Percentiles rank a stretch among this genome's conserved stretches.
Evolutionary conservation across 495 filamentous ascomycete genomes (phyloP).

Genomic region (Filosporella fistucella): DNA sequence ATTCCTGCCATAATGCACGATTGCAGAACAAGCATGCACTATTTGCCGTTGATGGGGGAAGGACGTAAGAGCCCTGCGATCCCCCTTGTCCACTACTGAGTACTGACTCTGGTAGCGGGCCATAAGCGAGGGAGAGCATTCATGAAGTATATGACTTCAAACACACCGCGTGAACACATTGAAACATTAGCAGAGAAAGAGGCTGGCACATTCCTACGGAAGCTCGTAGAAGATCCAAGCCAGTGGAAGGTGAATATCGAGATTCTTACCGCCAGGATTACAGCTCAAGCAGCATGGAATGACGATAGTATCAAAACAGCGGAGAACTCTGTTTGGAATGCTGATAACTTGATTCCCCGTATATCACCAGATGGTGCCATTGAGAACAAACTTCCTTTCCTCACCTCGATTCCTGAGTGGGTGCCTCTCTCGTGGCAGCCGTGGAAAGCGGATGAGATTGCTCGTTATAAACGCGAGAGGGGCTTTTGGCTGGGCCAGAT

Average conservation of each 20-base stretch:
- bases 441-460: constrained; percentile 1
- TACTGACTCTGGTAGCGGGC: background rate
- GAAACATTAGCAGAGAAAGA: constrained; percentile 1
- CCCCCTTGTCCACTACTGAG: no score
- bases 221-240: background rate
- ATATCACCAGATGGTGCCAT: constrained; percentile 7
- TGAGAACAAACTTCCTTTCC: constrained; percentile 8
- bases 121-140: background rate
- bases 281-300: background rate
- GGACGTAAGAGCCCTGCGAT: constrained; percentile 4
- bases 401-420: background rate
- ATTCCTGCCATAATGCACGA: constrained; percentile 9
- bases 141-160: constrained; percentile 18
- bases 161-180: constrained; percentile 15
- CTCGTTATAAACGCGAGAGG: background rate
- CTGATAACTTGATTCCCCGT: background rate
- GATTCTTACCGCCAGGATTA: background rate
- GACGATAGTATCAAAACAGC: background rate
- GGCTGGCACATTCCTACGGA: background rate
- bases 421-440: constrained; percentile 3
- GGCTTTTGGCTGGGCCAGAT: constrained; percentile 15
- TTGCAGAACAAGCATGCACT: background rate
- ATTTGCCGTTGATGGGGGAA: constrained; percentile 8
- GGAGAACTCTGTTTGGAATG: background rate
- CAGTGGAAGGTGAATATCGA: background rate